Conservation (phyloP, 73 alveolate species). For the Durusdinium trenchii region DNA sequence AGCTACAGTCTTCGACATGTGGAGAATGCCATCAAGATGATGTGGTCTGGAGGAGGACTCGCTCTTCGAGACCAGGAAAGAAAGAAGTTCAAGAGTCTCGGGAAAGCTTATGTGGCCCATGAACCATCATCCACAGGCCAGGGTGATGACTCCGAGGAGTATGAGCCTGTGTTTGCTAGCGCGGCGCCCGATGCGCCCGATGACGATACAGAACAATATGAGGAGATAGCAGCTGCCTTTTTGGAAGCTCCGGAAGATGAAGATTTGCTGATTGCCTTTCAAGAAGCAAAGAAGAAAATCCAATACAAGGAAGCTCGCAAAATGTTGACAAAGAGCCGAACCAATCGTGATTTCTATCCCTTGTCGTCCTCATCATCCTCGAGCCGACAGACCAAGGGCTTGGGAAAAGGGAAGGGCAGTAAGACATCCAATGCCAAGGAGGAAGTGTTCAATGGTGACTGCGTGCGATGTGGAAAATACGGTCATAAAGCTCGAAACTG, state of each 20-base stretch:
- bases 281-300: not conserved
- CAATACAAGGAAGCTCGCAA: not conserved
- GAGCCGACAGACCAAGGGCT: no score
- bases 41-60: slow-evolving; percentile 20
- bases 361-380: no score
- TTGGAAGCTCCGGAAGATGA: slow-evolving; percentile 9
- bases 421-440: not conserved
- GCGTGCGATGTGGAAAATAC: slow-evolving; percentile 28
- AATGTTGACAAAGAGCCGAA: not conserved
- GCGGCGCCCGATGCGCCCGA: no score
- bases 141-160: no score
- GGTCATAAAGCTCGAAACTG: not conserved
- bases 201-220: not conserved
- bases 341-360: not conserved
- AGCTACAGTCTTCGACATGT: not conserved
- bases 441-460: not conserved
- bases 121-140: not conserved
- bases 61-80: not conserved
- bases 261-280: not conserved
- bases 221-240: not conserved
- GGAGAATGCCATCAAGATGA: not conserved
- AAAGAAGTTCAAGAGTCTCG: not conserved
- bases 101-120: not conserved
- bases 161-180: no score
- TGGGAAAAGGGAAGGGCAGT: not conserved